These are phyloP conservation scores for Leccinum huronense DNA, from an alignment of 1,284 basidiomycete species.

Conservation along the genomic window DNA sequence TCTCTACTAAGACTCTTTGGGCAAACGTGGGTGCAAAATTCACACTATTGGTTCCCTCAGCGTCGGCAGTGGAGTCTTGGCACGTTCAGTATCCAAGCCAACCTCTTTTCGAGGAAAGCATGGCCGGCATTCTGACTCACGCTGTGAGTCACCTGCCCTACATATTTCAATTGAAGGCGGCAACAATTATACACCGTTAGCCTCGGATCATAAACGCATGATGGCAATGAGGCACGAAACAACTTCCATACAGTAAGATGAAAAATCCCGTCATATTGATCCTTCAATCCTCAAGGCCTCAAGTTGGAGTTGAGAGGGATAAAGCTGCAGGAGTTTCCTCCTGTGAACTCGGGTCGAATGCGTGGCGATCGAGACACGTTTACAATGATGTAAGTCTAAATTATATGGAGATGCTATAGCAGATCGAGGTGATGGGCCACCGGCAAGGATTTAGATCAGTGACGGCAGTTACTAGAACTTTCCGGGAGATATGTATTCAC, in stretches of 20 bases:
- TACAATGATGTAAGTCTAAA: constrained; percentile 1
- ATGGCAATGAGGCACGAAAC: constrained; percentile 6
- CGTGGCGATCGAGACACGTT: constrained; percentile 4
- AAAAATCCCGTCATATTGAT: constrained; percentile 5
- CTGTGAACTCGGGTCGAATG: constrained; percentile 19
- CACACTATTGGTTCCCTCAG: constrained; percentile 5
- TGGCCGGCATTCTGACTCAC: constrained; percentile 8
- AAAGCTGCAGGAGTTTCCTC: not conserved
- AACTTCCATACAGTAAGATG: constrained; percentile 2
- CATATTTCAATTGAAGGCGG: not conserved
- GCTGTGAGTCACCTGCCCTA: not conserved
- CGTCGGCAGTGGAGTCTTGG: constrained; percentile 1
- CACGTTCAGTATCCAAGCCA: constrained; percentile 5
- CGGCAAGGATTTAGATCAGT: not conserved
- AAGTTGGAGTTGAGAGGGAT: not conserved
- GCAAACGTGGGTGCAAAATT: not conserved
- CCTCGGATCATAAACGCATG: constrained; percentile 18
- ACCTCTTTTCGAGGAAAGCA: constrained; percentile 4
- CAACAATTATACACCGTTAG: not conserved
- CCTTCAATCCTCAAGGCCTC: not conserved
- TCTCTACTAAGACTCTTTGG: not conserved
- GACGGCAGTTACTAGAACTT: constrained; percentile 4
- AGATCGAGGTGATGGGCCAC: not conserved
- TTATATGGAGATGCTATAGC: not conserved
- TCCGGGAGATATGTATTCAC: constrained; percentile 2